Evolutionary conservation across 1,284 basidiomycete species (phyloP), one percentile per base, ranked within the genome.

Genomic region (Sanghuangporus weigelae): DNA sequence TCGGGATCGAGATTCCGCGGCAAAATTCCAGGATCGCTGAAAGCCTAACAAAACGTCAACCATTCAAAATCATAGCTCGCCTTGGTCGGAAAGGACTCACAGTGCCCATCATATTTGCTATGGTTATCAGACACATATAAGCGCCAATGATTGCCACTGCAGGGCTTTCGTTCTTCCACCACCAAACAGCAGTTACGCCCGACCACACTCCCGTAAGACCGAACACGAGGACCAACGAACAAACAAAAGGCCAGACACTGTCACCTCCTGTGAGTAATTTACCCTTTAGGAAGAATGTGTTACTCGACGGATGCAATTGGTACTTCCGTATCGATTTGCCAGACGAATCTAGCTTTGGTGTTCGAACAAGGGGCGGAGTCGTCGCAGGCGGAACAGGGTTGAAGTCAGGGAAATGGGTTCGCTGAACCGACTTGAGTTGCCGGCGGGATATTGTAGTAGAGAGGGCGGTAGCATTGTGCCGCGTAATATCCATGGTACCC

Each of bases 1-100:
- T 92, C 85, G 23, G 82, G 87, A 77, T 97, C 95, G 55, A 97
- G 76, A 72, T 89, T 79, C 2, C 94, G 84, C 10, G 95, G 95
- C 35, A 98, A 75, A 65, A 97, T 94, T 5, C 94, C 95, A 55
- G 95, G 95, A 74, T 98, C 95, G 57, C 85, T 82, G 68, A 89
- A 87, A 3, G 93, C 89, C 79, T 92, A 65, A 54, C 53, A 38
- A 68, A 72, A 64, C n/a, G 60, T 57, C 35, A 36, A 31, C 19
- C 36, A 51, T 35, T 19, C n/a, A 67, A 40, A 63, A 59, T 51
- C n/a, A 53, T 19, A 23, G 23, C 35, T 12, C 39, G 11, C 42
- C 21, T 26, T 23, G 44, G 49, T 16, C 58, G 36, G 36, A 21
- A 31, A 55, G 12, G 10, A 78, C 86, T 71, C 68, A 90, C 91